Base-by-base conservation (phyloP, 495 filamentous ascomycete genomes). In the Talaromyces wortmannii region DNA sequence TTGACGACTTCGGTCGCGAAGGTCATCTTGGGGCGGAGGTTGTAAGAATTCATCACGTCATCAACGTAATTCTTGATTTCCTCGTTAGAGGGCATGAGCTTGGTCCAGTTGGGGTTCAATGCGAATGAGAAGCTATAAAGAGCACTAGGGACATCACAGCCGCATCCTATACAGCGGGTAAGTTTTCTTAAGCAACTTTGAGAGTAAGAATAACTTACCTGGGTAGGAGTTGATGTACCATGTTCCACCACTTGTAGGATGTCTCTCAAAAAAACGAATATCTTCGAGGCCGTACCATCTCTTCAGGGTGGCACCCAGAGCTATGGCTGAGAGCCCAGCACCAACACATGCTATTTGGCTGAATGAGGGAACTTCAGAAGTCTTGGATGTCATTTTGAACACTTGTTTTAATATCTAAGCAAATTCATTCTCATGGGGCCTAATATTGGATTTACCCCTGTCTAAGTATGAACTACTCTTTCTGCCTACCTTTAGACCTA, bases 71-170 rank as follows among this genome's bases (percentile, higher is more conserved):
- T 60, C 45, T 77, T 72, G 49, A 79, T 73, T 59, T 81, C 78
- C 0, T 57, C 55, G 33, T 72, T 61, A 6, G 66, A 61, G 1
- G 75, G 74, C 60, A 75, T 71, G 12, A 74, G 55, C 44, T 65
- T 63, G 11, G 69, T 66, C 74, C 77, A 82, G 43, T 70, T 62
- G 3, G 72, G 61, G 54, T 77, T 82, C 49, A 63, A 60, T 1
- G 61, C 69, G 54, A 82, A 83, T 4, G 72, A 77, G 61, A 76
- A 81, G 40, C 62, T 67, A 60, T 82, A 82, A 43, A 80, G 76
- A 0, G 59, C 61, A 32, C 57, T 58, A 2, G 61, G 64, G 5
- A 64, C 61, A 52, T 64, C 64, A 55, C 64, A 67, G 6, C 44
- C 64, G 36, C 59, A 63, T 18, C 64, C 63, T 66, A 16, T 8